phyloP scores from a whole-genome alignment of 768 basidiomycete species.

The Suillus weaverae region DNA sequence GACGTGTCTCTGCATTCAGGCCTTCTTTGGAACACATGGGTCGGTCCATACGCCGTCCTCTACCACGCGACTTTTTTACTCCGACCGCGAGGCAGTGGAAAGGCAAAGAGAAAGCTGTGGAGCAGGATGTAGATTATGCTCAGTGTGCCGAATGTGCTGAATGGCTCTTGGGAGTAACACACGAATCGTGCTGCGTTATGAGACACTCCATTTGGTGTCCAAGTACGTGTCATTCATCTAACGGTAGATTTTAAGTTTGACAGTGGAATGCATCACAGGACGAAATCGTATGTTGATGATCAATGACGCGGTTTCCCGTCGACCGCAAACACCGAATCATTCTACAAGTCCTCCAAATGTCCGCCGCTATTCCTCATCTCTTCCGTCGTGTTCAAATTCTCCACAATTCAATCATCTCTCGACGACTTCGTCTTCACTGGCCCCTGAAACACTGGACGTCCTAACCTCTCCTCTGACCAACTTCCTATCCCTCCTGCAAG shows the following conservation, averaged over 20 bases:
- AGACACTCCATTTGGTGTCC: slow-evolving; percentile 51
- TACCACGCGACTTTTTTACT: slow-evolving; percentile 54
- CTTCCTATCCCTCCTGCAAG: slow-evolving; percentile 23
- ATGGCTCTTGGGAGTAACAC: slow-evolving; percentile 9
- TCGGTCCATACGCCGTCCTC: slow-evolving; percentile 29
- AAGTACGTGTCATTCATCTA: slow-evolving; percentile 36
- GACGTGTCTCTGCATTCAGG: slow-evolving; percentile 27
- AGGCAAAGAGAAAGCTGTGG: slow-evolving; percentile 50
- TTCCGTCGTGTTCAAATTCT: slow-evolving; percentile 13
- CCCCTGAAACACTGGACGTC: slow-evolving; percentile 10
- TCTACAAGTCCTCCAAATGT: slow-evolving; percentile 17
- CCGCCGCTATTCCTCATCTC: slow-evolving; percentile 26
- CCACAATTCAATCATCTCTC: slow-evolving; percentile 14
- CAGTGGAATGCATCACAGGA: slow-evolving; percentile 17
- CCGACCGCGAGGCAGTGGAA: slow-evolving; percentile 52
- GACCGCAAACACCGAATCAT: slow-evolving; percentile 18
- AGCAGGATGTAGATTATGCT: slow-evolving; percentile 28
- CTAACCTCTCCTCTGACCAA: slow-evolving; percentile 5
- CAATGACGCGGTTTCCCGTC: slow-evolving; percentile 33
- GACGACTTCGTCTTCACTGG: slow-evolving; percentile 2
- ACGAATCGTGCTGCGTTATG: slow-evolving; percentile 48
- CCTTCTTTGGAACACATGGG: slow-evolving; percentile 30
- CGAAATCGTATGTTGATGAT: slow-evolving; percentile 39
- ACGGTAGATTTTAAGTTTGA: background rate
- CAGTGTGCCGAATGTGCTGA: slow-evolving; percentile 21